Base-by-base conservation (phyloP, 2,329 filamentous ascomycete genomes). In the Beauveria sp. region DNA sequence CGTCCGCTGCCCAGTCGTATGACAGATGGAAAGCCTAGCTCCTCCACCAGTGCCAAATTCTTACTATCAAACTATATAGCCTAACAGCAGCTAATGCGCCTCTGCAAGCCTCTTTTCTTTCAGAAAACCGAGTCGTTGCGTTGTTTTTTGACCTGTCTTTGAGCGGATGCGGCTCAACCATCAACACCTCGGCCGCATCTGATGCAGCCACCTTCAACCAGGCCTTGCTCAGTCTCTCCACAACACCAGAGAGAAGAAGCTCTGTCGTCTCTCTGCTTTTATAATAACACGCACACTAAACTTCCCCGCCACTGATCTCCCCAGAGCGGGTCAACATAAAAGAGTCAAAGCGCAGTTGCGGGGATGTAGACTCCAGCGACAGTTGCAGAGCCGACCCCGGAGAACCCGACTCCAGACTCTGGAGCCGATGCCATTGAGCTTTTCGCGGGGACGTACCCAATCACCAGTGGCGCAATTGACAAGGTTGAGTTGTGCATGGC, bases 141-240 rank as follows among this genome's bases (percentile, higher is more conserved):
- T 28, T 18, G 28, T 57, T 41, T 50, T 48, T 14, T 28, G 1
- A 6, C 24, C 18, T 26, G 22, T 18, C 16, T 24, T 24, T 8
- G 30, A 41, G 16, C 55, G 55, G 55, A 57, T 41, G 55, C 55
- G 55, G 55, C 55, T 57, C 55, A 57, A 57, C 55, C 41, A 18
- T 26, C 44, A 28, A 40, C 20, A 50, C 55, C 55, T 57, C 44
- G 55, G 55, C 41, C 20, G 44, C 44, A 57, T 57, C 30, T 57
- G 44, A 43, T 55, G 52, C 40, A 7, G 9, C 22, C 14, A 16
- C 24, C 46, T 3, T 26, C 10, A 47, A 26, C 46, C 22, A 14
- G 46, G 37, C 40, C 18, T 30, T 28, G 10, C 5, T 24, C 22
- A n/a, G n/a, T 18, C 8, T 26, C 28, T 20, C 54, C 54, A n/a